phyloP scores from a whole-genome alignment of 2,329 filamentous ascomycete species.

The Clarireedia hainanense region DNA sequence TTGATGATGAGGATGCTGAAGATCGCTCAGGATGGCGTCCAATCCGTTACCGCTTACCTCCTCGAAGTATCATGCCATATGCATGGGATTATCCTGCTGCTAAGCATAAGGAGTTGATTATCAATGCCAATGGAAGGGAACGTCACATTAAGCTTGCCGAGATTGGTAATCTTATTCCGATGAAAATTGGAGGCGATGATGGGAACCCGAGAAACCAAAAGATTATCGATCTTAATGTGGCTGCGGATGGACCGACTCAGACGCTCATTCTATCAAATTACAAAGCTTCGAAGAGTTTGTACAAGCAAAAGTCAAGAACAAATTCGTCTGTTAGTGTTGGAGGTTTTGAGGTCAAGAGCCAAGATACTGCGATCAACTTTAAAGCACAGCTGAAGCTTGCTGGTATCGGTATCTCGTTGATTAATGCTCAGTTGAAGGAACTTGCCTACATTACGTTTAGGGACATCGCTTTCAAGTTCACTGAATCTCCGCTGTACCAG shows the following conservation, averaged over 20 bases:
- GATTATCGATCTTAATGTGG: conserved; percentile 94
- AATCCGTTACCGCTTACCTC: conserved; percentile 83
- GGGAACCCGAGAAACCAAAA: conserved; percentile 57
- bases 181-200: conserved; percentile 60
- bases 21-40: conserved; percentile 86
- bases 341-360: conserved; percentile 89
- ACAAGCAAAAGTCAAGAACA: conserved; percentile 53
- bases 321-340: conserved; percentile 45
- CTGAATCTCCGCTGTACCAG: conserved; percentile 88
- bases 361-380: conserved; percentile 83
- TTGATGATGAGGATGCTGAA: conserved; percentile 81
- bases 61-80: conserved; percentile 97
- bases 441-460: conserved; percentile 89
- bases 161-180: conserved; percentile 90
- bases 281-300: conserved; percentile 86
- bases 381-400: conserved; percentile 81
- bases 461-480: conserved; percentile 84
- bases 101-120: conserved; percentile 89
- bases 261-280: conserved; percentile 92
- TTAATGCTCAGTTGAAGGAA: conserved; percentile 88
- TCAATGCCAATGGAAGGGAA: conserved; percentile 71
- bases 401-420: conserved; percentile 84
- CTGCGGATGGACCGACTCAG: conserved; percentile 90
- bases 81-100: conserved; percentile 98
- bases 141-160: conserved; percentile 91